Conservation (phyloP, 2,329 filamentous ascomycete species). For the Botrytis paeoniae region DNA sequence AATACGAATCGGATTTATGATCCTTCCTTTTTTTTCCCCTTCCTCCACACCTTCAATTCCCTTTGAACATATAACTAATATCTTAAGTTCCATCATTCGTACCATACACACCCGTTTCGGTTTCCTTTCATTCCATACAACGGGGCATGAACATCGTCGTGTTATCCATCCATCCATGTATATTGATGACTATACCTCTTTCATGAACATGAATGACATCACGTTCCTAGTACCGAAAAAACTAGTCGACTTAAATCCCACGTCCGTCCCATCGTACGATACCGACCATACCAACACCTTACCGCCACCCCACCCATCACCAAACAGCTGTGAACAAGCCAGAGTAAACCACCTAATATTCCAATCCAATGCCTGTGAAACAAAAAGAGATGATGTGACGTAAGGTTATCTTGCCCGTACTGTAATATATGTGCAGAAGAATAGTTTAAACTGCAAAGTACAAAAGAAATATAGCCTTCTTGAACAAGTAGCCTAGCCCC, state of each 20-base stretch:
- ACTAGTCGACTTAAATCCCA: neutral
- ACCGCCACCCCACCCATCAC: neutral
- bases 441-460: constrained; percentile 18
- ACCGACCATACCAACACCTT: constrained; percentile 15
- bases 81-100: neutral
- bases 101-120: neutral
- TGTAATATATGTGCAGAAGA: constrained; percentile 30
- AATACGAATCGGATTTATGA: neutral
- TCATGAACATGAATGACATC: neutral
- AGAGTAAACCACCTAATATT: constrained; percentile 14
- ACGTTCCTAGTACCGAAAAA: neutral
- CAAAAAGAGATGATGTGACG: constrained; percentile 21
- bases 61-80: neutral
- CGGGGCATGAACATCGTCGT: neutral
- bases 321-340: constrained; percentile 1
- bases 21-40: neutral
- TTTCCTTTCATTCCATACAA: neutral
- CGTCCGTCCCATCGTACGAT: neutral
- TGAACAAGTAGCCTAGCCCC: neutral
- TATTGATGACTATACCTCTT: neutral
- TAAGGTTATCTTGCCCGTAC: constrained; percentile 13
- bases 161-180: neutral
- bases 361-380: constrained; percentile 19
- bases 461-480: constrained; percentile 16
- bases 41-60: neutral